Conservation (phyloP, 352 stramenopile genomes). For the Globisporangium takayamanum region DNA sequence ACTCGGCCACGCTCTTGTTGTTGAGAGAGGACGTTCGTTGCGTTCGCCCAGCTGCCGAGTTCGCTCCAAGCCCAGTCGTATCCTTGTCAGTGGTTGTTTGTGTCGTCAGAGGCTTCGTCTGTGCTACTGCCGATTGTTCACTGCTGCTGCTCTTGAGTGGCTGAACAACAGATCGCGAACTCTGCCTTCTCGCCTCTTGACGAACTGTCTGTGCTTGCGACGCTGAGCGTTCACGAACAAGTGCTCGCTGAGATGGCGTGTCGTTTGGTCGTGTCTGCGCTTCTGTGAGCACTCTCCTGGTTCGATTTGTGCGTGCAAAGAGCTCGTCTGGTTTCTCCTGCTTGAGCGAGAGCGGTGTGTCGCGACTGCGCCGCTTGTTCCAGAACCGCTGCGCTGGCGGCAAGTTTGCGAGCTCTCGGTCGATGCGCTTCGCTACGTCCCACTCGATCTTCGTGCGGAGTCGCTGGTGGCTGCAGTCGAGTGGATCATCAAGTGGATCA, state of each 20-base stretch:
- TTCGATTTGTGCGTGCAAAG: background rate
- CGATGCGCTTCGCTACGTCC: conserved; percentile 63
- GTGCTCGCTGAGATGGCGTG: too few species aligned
- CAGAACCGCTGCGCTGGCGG: conserved; percentile 46
- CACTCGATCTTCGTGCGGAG: conserved; percentile 48
- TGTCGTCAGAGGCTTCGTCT: background rate
- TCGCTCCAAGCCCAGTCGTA: too few species aligned
- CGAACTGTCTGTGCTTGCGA: too few species aligned
- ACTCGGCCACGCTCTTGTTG: background rate
- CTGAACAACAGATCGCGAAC: background rate
- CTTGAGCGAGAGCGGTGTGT: background rate
- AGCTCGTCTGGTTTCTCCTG: background rate
- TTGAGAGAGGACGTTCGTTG: too few species aligned
- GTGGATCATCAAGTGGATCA: background rate
- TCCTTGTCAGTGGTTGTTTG: too few species aligned
- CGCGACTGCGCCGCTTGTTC: conserved; percentile 20
- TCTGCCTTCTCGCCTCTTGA: too few species aligned
- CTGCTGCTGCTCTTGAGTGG: background rate
- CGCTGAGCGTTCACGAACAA: too few species aligned
- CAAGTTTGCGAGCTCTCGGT: conserved; percentile 46
- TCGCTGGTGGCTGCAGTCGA: conserved; percentile 17
- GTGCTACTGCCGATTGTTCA: background rate
- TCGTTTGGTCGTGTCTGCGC: too few species aligned
- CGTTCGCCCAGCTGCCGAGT: too few species aligned
- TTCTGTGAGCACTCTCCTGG: background rate